Evolutionary conservation across 169 alveolate species (phyloP).

Genomic region (Eimeria maxima): DNA sequence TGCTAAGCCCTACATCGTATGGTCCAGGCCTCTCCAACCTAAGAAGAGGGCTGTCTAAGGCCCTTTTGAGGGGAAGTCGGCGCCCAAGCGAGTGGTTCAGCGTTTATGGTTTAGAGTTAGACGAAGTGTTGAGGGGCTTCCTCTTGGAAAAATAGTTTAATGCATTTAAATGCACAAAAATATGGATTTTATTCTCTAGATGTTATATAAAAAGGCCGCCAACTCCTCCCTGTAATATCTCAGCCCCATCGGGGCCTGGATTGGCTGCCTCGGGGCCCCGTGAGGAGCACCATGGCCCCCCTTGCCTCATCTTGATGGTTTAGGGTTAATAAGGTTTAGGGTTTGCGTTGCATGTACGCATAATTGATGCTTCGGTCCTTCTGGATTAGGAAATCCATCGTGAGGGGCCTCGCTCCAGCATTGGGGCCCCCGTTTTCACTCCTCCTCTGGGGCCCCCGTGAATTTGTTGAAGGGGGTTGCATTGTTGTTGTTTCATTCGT

Average conservation of each 20-base stretch:
- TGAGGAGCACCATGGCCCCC: slow-evolving; percentile 1
- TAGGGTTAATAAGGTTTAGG: background rate
- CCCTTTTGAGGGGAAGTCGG: background rate
- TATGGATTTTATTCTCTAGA: background rate
- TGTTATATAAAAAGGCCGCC: background rate
- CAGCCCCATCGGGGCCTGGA: slow-evolving; percentile 1
- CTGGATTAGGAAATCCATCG: background rate
- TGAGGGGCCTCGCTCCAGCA: slow-evolving; percentile 3
- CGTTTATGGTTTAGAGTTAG: background rate
- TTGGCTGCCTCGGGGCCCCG: background rate
- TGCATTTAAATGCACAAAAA: background rate
- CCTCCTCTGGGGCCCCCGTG: background rate
- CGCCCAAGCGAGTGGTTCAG: background rate
- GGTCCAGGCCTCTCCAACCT: background rate
- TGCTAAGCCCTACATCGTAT: background rate
- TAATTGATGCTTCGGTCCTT: background rate
- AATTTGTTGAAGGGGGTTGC: background rate
- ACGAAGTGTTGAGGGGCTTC: background rate
- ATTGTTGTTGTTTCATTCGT: background rate
- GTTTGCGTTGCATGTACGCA: no score
- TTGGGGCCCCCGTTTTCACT: slow-evolving; percentile 8
- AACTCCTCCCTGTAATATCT: background rate
- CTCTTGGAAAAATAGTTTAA: background rate
- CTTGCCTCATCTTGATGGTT: background rate
- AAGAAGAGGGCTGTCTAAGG: background rate